Evolutionary conservation across 2,329 filamentous ascomycete species (phyloP), one percentile per base, ranked within the genome.

Genomic region (Fusarium lateritium): DNA sequence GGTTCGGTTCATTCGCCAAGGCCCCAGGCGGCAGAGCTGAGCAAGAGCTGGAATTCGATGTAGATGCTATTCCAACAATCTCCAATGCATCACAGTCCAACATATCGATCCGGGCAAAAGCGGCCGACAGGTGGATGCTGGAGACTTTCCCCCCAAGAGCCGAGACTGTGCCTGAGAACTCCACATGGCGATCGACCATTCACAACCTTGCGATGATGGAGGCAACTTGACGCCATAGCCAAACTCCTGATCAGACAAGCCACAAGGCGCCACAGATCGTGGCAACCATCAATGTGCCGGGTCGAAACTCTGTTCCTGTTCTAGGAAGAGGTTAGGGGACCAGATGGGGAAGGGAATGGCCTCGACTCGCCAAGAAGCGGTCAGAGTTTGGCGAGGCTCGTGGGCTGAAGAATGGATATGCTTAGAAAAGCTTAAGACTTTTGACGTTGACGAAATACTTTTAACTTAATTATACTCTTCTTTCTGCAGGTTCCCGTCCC

Each of bases 401-500:
- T 45, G 52, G 62, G 62, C 62, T 67, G 50, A 59, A 64, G 62
- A 66, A 59, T 42, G 50, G 39, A 56, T 53, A 53, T 44, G 53
- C 44, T n/a, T 33, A 15, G 34, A 40, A 69, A 61, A 62, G 65
- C 43, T 65, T 56, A 51, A 62, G 50, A 53, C 55, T 28, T 31
- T 31, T 31, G 28, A 50, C 42, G 44, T 57, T 44, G 54, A 57
- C 40, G 24, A 44, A 54, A 45, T 28, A 36, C 43, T 47, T 19
- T 39, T 57, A 51, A 40, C 55, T 65, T 53, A 45, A 40, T 36
- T 31, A 11, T 56, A 15, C 50, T 21, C 54, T 62, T 67, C 67
- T 58, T 57, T 67, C 67, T 69, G 67, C 62, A 70, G 42, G 62
- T 70, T 68, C 67, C 67, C 67, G 67, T 53, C 67, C 67, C 67